phyloP scores from a whole-genome alignment of 2,329 filamentous ascomycete species.

The Colletotrichum liaoningense region DNA sequence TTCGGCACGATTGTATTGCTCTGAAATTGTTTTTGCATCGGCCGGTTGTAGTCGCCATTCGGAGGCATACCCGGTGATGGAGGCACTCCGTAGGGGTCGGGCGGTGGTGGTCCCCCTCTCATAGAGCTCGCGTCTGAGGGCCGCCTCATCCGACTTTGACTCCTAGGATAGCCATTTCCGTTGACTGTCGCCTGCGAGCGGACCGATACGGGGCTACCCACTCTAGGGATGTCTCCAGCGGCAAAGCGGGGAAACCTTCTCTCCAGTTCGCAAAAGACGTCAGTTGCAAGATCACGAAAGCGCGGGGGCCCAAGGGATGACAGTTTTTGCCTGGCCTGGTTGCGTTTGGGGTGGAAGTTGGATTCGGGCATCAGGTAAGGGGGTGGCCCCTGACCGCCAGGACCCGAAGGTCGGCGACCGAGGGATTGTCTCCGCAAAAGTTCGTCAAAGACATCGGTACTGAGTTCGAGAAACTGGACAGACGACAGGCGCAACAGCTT shows the following conservation, averaged over 20 bases:
- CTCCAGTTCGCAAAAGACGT: constrained; percentile 96
- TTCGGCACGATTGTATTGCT: constrained; percentile 97
- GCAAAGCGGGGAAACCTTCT: constrained; percentile 87
- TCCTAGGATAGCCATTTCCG: constrained; percentile 62
- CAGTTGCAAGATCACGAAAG: constrained; percentile 92
- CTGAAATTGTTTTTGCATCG: constrained; percentile 89
- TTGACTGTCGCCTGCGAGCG: constrained; percentile 70
- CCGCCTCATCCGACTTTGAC: constrained; percentile 64
- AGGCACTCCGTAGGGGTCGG: constrained; percentile 64
- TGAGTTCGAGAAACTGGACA: constrained; percentile 96
- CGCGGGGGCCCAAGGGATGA: constrained; percentile 87
- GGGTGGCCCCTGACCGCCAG: constrained; percentile 67
- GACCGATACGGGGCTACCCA: constrained; percentile 75
- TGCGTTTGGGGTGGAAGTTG: constrained; percentile 95
- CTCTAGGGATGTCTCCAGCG: constrained; percentile 74
- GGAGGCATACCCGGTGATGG: constrained; percentile 66
- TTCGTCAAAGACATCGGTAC: constrained; percentile 97
- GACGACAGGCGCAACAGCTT: constrained; percentile 90
- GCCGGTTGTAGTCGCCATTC: constrained; percentile 77
- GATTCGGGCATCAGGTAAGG: constrained; percentile 85
- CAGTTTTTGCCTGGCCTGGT: constrained; percentile 95
- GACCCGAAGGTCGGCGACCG: constrained; percentile 64
- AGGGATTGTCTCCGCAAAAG: constrained; percentile 85
- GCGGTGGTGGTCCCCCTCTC: constrained; percentile 55
- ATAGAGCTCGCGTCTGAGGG: constrained; percentile 74